A percentile compares a stretch with the other conserved stretches of the same genome.
Evolutionary conservation across 2,329 filamentous ascomycete species (phyloP).

Genomic region (Cryphonectria radicalis): DNA sequence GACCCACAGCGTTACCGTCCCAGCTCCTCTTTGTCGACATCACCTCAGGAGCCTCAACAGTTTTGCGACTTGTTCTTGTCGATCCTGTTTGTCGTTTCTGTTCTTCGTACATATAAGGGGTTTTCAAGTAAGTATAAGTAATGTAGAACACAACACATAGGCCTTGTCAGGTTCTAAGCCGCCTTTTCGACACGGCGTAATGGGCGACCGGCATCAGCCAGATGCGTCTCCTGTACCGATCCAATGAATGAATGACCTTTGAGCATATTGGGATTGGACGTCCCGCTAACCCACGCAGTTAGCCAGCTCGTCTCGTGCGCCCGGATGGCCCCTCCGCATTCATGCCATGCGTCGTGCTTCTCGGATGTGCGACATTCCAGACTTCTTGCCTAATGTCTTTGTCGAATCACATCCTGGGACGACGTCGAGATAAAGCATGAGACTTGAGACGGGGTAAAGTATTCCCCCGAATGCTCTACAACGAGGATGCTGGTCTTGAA

Average conservation of each 20-base stretch:
- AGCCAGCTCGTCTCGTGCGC: background rate
- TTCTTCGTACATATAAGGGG: background rate
- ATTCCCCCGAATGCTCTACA: background rate
- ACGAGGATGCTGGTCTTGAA: background rate
- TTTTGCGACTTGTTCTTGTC: background rate
- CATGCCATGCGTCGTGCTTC: background rate
- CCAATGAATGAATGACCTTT: background rate
- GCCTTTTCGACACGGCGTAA: background rate
- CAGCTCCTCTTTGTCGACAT: background rate
- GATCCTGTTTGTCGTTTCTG: background rate
- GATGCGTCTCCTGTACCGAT: background rate
- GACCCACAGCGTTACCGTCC: slow-evolving; percentile 23
- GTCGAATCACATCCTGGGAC: background rate
- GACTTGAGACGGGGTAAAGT: background rate
- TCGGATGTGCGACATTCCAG: slow-evolving; percentile 3
- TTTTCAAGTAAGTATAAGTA: background rate
- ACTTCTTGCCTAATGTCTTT: background rate
- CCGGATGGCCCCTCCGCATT: background rate
- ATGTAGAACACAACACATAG: background rate
- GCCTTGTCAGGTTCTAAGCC: background rate
- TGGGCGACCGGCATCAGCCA: background rate
- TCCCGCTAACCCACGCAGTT: background rate
- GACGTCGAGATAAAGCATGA: background rate
- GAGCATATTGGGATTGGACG: background rate
- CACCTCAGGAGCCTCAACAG: background rate